These are phyloP conservation scores for Neofusicoccum kwambonambiense DNA, from an alignment of 2,329 filamentous ascomycete genomes.

Conservation along the genomic window DNA sequence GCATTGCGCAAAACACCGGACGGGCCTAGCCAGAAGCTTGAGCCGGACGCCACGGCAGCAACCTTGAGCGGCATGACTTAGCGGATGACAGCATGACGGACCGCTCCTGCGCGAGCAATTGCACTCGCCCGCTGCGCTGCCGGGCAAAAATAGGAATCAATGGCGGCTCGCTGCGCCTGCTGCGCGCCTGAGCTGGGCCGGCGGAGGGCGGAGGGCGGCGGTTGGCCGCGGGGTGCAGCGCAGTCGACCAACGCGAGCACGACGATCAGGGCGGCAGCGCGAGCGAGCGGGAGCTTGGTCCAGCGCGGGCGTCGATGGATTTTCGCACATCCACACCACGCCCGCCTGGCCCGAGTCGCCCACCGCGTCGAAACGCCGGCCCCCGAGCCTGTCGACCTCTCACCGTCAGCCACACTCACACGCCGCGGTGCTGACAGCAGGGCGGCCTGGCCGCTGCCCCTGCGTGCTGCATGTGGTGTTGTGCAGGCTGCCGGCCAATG, in stretches of 20 bases:
- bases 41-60: background rate
- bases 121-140: background rate
- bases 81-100: background rate
- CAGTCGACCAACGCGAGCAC: background rate
- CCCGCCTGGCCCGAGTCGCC: background rate
- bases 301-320: background rate
- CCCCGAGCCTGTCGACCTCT: background rate
- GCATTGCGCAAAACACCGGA: slow-evolving; percentile 5
- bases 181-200: background rate
- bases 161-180: background rate
- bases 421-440: background rate
- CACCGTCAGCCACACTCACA: background rate
- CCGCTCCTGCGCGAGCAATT: background rate
- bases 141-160: slow-evolving; percentile 1
- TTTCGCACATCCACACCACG: slow-evolving; percentile 12
- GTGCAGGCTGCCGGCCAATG: background rate
- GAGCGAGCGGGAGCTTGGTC: background rate
- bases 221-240: background rate
- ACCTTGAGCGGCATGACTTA: background rate
- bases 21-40: slow-evolving; percentile 12
- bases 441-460: background rate
- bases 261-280: background rate
- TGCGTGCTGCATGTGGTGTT: background rate
- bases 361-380: background rate
- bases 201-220: background rate